phyloP scores from a whole-genome alignment of 2,329 filamentous ascomycete genomes.

The Penicillium frequentans region DNA sequence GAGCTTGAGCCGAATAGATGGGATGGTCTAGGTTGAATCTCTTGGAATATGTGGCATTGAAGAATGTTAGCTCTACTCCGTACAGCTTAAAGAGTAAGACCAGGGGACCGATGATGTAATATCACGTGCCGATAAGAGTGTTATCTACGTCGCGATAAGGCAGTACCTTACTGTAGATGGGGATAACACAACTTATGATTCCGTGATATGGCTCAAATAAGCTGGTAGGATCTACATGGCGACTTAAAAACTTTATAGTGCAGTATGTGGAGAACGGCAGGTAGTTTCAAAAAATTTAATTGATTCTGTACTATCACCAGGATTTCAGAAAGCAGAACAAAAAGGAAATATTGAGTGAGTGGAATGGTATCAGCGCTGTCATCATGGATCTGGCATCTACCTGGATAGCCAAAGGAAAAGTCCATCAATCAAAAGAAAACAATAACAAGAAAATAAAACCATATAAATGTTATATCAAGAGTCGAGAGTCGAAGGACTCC shows the following conservation, averaged over 20 bases:
- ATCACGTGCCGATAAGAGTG: background rate
- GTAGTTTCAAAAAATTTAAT: background rate
- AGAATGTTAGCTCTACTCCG: background rate
- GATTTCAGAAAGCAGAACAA: background rate
- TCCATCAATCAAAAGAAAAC: conserved; percentile 11
- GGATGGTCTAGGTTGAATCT: background rate
- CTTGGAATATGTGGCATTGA: background rate
- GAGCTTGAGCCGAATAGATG: background rate
- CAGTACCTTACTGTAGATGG: too few relatives aligned
- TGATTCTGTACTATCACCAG: conserved; percentile 1
- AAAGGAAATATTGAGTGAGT: conserved; percentile 14
- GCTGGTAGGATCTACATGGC: too few relatives aligned
- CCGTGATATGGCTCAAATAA: too few relatives aligned
- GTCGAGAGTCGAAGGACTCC: background rate
- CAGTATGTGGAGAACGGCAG: background rate
- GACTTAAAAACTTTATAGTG: too few relatives aligned
- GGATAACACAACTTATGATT: too few relatives aligned
- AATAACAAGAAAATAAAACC: background rate
- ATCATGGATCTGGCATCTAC: conserved; percentile 11
- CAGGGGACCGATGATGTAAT: background rate
- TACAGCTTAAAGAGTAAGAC: background rate
- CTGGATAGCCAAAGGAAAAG: conserved; percentile 5
- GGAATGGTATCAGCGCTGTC: conserved; percentile 25
- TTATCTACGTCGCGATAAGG: too few relatives aligned
- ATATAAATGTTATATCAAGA: background rate